Evolutionary conservation across 495 filamentous ascomycete species (phyloP), one percentile per base, ranked within the genome.

Genomic region (Penicillium soppii): DNA sequence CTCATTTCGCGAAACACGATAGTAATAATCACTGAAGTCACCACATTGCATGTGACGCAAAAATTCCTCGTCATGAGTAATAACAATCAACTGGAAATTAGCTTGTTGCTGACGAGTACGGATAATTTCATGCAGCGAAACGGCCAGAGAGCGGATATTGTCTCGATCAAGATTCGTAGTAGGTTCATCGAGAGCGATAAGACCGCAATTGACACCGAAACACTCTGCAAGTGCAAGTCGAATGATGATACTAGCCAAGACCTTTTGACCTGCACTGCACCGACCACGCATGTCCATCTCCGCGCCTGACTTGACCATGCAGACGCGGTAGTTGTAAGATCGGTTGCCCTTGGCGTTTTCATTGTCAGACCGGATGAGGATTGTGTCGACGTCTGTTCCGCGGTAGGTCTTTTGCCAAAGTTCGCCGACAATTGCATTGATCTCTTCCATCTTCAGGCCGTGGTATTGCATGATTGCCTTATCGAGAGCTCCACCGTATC

Each of bases 221-320:
- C 91, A 96, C 66, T 99, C 95, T 17, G 94, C 94, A 36, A 99
- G 80, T 15, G 94, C 95, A 26, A 99, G 80, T 4, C 94, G 91
- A 66, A 99, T 97, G 72, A 99, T 95, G 74, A 99, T 99, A 72
- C 87, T 88, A 10, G 94, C 94, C 19, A 99, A 81, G 21, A 99
- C 92, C 62, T 92, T 95, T 68, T 99, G 94, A 3, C 94, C 94
- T 10, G 94, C 94, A 64, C 88, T 92, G 77, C 94, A 99, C 26
- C 94, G 87, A 8, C 94, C 94, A 52, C 94, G 90, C 94, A 99
- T 99, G 72, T 99, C 94, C 92, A 99, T 97, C 69, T 99, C 94
- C 3, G 87, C 86, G 58, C 92, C 89, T 62, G 91, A 85, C 74
- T 99, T 99, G 56, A 96, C 85, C 95, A 99, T 99, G 73, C 88